Conservation (phyloP, 2,329 filamentous ascomycete genomes). For the Pseudophaeomoniella oleicola region DNA sequence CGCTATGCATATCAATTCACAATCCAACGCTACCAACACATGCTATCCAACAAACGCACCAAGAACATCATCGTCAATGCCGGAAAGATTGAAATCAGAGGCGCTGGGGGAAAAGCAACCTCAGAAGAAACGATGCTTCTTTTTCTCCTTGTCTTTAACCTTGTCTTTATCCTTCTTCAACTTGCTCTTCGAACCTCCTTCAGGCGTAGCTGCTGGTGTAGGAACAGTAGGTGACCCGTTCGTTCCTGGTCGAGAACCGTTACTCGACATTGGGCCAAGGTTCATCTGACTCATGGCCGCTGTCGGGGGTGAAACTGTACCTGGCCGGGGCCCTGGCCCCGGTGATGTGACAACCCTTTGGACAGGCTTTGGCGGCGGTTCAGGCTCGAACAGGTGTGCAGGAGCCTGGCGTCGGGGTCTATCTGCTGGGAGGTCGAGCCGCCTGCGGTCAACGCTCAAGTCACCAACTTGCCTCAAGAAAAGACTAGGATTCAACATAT, state of each 20-base stretch:
- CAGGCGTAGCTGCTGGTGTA: not conserved
- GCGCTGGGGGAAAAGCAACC: constrained; percentile 12
- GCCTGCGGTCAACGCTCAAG: constrained; percentile 58
- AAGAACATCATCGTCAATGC: no score
- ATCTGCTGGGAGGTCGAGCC: constrained; percentile 68
- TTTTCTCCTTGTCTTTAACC: constrained; percentile 32
- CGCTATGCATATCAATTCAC: no score
- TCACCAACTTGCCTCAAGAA: constrained; percentile 75
- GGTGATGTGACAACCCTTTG: constrained; percentile 26
- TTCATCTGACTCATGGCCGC: constrained; percentile 12
- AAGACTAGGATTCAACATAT: constrained; percentile 77
- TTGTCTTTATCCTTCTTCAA: constrained; percentile 40
- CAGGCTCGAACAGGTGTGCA: constrained; percentile 69
- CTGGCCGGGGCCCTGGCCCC: constrained; percentile 7
- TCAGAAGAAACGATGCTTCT: constrained; percentile 43
- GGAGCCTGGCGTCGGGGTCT: constrained; percentile 69
- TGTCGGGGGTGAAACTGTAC: constrained; percentile 5
- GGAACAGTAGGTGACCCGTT: not conserved
- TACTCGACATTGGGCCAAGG: constrained; percentile 1
- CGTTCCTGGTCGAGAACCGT: not conserved
- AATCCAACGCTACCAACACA: no score
- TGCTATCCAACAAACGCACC: no score
- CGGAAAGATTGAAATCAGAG: no score
- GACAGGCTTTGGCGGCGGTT: constrained; percentile 41
- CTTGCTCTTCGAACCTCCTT: constrained; percentile 13